Conservation (phyloP, 2,329 filamentous ascomycete species). For the Pseudogymnoascus sp. region DNA sequence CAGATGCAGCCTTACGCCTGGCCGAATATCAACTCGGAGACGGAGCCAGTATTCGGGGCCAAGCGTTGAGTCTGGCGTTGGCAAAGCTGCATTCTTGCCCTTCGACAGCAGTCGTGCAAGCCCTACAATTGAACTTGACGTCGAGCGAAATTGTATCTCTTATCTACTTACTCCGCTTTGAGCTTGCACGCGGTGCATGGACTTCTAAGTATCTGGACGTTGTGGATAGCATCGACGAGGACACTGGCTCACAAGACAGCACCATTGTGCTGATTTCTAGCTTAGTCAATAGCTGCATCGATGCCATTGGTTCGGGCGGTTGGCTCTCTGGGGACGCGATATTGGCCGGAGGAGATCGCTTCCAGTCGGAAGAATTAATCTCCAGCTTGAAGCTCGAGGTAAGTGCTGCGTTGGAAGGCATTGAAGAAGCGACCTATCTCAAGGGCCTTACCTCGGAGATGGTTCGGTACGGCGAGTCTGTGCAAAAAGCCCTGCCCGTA, state of each 20-base stretch:
- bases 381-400: conserved; percentile 61
- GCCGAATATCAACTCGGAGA: conserved; percentile 61
- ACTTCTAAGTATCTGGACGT: conserved; percentile 62
- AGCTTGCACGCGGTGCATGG: conserved; percentile 70
- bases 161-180: conserved; percentile 64
- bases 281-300: conserved; percentile 64
- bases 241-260: conserved; percentile 52
- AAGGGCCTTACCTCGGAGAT: conserved; percentile 59
- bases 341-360: conserved; percentile 39
- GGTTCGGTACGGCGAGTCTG: conserved; percentile 48
- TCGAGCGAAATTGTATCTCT: conserved; percentile 64
- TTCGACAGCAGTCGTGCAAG: conserved; percentile 49
- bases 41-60: conserved; percentile 54
- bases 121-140: conserved; percentile 55
- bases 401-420: conserved; percentile 62
- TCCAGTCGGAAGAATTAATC: conserved; percentile 56
- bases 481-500: conserved; percentile 18
- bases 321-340: conserved; percentile 61
- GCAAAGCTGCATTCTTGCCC: conserved; percentile 63
- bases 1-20: conserved; percentile 59
- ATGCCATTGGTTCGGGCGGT: conserved; percentile 66
- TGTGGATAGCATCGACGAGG: conserved; percentile 40
- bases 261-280: conserved; percentile 65
- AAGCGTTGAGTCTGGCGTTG: conserved; percentile 60
- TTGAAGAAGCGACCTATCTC: conserved; percentile 61